These are phyloP conservation scores for Xylaria sp. DNA, from an alignment of 2,329 filamentous ascomycete species.

Conservation along the genomic window DNA sequence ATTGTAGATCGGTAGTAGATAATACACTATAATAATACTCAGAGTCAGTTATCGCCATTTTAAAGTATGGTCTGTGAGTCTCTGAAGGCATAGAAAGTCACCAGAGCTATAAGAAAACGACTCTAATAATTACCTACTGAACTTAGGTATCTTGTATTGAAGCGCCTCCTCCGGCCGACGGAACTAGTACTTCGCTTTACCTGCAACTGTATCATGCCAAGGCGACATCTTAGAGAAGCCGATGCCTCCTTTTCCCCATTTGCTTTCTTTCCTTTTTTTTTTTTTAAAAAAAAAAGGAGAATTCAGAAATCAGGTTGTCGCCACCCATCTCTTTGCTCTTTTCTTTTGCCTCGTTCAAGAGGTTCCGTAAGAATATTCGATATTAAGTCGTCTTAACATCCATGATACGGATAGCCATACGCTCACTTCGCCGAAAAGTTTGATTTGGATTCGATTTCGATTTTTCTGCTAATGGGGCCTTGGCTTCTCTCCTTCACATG, in stretches of 20 bases:
- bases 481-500: not conserved
- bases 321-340: not conserved
- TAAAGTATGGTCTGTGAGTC: not conserved
- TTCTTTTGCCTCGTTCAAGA: not conserved
- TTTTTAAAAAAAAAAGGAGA: too few species aligned
- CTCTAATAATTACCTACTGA: not conserved
- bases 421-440: not conserved
- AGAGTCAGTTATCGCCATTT: not conserved
- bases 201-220: not conserved
- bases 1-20: not conserved
- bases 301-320: not conserved
- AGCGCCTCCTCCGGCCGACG: not conserved
- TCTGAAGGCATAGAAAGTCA: not conserved
- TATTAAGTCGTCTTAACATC: conserved; percentile 9
- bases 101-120: not conserved
- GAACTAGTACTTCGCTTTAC: not conserved
- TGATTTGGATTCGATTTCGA: not conserved
- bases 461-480: not conserved
- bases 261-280: too few species aligned
- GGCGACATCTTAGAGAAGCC: not conserved
- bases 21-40: not conserved
- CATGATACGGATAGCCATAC: not conserved
- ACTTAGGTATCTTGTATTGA: not conserved
- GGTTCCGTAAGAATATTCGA: conserved; percentile 7
- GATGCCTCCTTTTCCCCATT: too few species aligned